Conservation (phyloP, 352 stramenopile genomes). For the Achlya hypogyna region DNA sequence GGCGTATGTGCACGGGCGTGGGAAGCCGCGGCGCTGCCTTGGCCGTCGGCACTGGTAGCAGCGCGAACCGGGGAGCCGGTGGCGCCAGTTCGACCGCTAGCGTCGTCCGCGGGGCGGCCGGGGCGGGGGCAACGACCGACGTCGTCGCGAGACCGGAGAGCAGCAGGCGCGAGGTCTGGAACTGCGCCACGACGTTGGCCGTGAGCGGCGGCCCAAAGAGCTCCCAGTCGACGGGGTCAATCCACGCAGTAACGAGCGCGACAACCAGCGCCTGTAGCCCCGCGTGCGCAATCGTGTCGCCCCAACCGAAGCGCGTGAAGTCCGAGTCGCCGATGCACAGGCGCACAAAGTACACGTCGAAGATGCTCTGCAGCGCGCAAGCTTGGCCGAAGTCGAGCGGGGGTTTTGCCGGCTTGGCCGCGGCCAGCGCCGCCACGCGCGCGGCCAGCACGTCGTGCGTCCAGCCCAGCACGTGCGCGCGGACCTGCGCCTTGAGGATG, state of each 20-base stretch:
- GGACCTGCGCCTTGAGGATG: not conserved
- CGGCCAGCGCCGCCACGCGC: not conserved
- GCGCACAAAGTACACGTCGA: slow-evolving; percentile 86
- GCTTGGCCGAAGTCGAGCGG: slow-evolving; percentile 74
- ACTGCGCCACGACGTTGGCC: slow-evolving; percentile 80
- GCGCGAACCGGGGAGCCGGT: slow-evolving; percentile 66
- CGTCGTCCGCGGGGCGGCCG: slow-evolving; percentile 41
- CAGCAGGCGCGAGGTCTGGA: slow-evolving; percentile 73
- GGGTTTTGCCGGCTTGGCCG: not conserved
- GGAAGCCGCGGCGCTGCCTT: slow-evolving; percentile 32
- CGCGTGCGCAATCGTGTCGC: slow-evolving; percentile 57
- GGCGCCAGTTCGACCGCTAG: slow-evolving; percentile 59
- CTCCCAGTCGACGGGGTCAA: slow-evolving; percentile 84
- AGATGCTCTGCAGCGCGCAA: slow-evolving; percentile 78
- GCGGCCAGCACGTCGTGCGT: not conserved
- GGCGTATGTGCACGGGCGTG: slow-evolving; percentile 26
- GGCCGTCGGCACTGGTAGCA: slow-evolving; percentile 34
- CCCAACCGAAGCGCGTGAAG: slow-evolving; percentile 83
- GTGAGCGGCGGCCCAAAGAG: slow-evolving; percentile 80
- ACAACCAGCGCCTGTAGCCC: not conserved
- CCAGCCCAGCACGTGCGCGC: not conserved
- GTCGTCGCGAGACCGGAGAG: slow-evolving; percentile 78
- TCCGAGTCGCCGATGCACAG: slow-evolving; percentile 74
- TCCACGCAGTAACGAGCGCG: slow-evolving; percentile 69
- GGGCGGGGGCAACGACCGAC: slow-evolving; percentile 46